Evolutionary conservation across 73 alveolate species (phyloP).

Genomic region (Paramecium caudatum): DNA sequence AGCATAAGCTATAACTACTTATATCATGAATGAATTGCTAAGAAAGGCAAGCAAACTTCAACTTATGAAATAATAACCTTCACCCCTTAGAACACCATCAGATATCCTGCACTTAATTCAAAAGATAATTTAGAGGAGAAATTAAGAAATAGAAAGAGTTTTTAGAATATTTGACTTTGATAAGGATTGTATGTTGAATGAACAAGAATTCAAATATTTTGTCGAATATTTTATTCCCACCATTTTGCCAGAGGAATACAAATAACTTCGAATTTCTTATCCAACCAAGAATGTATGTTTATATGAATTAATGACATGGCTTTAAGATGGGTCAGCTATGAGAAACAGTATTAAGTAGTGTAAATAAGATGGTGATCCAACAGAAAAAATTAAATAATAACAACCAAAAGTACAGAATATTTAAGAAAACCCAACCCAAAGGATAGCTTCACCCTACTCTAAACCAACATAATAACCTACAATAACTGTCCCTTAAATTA

Average conservation of each 20-base stretch:
- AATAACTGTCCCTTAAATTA: too few species aligned
- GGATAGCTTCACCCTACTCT: neutral
- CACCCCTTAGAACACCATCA: neutral
- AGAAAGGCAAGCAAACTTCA: neutral
- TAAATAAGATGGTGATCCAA: too few species aligned
- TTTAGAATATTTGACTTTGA: conserved; percentile 29
- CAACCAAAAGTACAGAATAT: neutral
- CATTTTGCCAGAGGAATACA: conserved; percentile 1
- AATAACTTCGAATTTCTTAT: neutral
- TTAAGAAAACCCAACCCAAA: neutral
- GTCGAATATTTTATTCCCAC: conserved; percentile 38
- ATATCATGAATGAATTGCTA: neutral
- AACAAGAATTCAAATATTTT: neutral
- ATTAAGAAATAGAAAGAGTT: neutral
- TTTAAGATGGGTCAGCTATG: neutral
- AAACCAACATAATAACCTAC: neutral
- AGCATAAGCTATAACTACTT: neutral
- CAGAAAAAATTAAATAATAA: too few species aligned
- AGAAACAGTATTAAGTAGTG: neutral
- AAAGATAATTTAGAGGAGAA: neutral
- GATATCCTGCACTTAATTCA: neutral
- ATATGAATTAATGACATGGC: conserved; percentile 9
- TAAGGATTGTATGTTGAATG: conserved; percentile 22
- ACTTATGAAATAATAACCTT: neutral
- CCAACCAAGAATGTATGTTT: neutral